Conservation (phyloP, 108 stramenopile species). For the Cyclotella sp. region DNA sequence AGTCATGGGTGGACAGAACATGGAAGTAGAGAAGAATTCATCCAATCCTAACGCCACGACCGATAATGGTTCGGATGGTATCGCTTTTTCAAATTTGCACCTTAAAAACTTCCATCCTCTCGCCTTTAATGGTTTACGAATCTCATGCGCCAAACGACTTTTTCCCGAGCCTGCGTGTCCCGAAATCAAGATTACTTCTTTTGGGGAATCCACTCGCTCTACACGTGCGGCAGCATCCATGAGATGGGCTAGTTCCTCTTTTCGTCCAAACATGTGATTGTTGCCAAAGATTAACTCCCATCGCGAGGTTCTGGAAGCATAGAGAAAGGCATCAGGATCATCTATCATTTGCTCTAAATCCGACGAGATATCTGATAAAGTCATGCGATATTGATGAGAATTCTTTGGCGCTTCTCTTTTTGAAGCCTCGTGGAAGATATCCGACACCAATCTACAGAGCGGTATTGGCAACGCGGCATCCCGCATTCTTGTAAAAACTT, state of each 20-base stretch:
- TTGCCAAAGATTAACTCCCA: constrained; percentile 30
- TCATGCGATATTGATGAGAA: neutral
- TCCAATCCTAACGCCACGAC: constrained; percentile 25
- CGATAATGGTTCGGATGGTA: constrained; percentile 22
- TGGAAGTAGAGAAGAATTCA: constrained; percentile 24
- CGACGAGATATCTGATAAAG: constrained; percentile 15
- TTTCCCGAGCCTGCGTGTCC: constrained; percentile 17
- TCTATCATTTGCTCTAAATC: constrained; percentile 36
- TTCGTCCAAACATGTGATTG: constrained; percentile 28
- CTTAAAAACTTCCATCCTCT: constrained; percentile 23
- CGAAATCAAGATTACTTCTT: constrained; percentile 22
- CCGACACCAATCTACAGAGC: constrained; percentile 20
- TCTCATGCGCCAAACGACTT: constrained; percentile 17
- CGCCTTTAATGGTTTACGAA: constrained; percentile 23
- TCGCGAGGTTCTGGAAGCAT: constrained; percentile 17
- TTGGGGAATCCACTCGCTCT: neutral
- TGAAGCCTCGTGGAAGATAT: neutral
- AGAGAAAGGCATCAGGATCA: constrained; percentile 23
- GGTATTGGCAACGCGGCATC: neutral
- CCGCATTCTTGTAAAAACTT: constrained; percentile 12
- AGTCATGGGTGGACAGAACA: neutral
- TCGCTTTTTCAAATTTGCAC: constrained; percentile 28
- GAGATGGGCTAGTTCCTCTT: constrained; percentile 12
- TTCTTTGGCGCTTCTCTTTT: neutral
- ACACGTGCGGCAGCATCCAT: constrained; percentile 21